A percentile compares a stretch with the other conserved stretches of the same genome.
Conservation (phyloP, 83 land plant genomes). For the Isoetes engelmannii region DNA sequence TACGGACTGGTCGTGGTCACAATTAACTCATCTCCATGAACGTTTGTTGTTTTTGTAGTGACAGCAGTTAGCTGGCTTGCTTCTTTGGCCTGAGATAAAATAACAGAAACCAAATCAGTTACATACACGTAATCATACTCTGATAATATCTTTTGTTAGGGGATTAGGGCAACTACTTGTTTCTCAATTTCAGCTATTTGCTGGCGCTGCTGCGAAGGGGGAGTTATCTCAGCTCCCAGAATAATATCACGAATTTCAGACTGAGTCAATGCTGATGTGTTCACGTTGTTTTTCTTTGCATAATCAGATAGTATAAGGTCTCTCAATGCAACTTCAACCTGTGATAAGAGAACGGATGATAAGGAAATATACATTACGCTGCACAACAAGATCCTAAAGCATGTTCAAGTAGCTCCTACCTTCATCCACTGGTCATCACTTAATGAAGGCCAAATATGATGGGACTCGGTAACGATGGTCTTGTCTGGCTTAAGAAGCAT, state of each 20-base stretch:
- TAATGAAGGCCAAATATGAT: conserved; percentile 96
- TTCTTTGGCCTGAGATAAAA: conserved; percentile 71
- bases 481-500: conserved; percentile 96
- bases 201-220: conserved; percentile 98
- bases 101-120: background rate
- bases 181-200: conserved; percentile 99
- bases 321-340: conserved; percentile 97
- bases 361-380: background rate
- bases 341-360: conserved; percentile 9
- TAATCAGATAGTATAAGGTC: conserved; percentile 95
- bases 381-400: background rate
- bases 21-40: conserved; percentile 97
- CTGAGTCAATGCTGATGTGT: conserved; percentile 95
- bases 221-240: conserved; percentile 98
- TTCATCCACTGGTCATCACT: conserved; percentile 99
- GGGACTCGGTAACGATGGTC: conserved; percentile 87
- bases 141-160: too few species aligned
- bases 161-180: conserved; percentile 68
- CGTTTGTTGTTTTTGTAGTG: conserved; percentile 94
- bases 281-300: conserved; percentile 99
- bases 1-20: conserved; percentile 98
- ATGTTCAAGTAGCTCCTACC: too few species aligned
- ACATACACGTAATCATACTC: too few species aligned
- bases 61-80: conserved; percentile 96
- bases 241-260: conserved; percentile 98